Evolutionary conservation across 202 grass and related monocot genomes (phyloP).

Genomic region (Carex arenaria): DNA sequence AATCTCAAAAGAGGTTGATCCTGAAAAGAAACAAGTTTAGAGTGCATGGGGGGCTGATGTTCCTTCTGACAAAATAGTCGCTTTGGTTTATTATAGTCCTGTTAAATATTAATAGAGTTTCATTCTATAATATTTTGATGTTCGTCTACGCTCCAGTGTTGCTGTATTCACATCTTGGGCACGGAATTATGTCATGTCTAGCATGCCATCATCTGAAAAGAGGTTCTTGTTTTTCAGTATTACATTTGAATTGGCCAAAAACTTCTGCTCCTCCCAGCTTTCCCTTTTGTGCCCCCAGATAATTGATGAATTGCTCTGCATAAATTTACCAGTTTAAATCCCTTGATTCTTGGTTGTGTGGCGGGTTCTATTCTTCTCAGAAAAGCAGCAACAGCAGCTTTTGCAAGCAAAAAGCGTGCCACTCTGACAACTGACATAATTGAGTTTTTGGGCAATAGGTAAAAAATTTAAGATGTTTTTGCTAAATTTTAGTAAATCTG

Average conservation of each 20-base stretch:
- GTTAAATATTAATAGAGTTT: neutral
- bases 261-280: neutral
- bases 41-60: neutral
- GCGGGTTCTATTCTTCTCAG: slow-evolving; percentile 68
- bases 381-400: slow-evolving; percentile 62
- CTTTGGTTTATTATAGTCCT: neutral
- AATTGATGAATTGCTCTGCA: slow-evolving; percentile 1
- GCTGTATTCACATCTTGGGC: slow-evolving; percentile 89
- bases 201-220: slow-evolving; percentile 36
- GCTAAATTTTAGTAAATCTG: neutral
- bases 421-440: slow-evolving; percentile 88
- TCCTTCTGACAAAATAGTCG: neutral
- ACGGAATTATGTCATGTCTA: slow-evolving; percentile 33
- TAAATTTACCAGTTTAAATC: slow-evolving; percentile 52
- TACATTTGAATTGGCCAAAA: neutral
- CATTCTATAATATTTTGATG: neutral
- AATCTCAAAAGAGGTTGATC: neutral
- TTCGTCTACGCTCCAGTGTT: slow-evolving; percentile 40
- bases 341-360: slow-evolving; percentile 77
- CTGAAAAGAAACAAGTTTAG: neutral
- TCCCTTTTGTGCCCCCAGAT: neutral
- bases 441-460: slow-evolving; percentile 74
- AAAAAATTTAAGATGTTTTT: neutral
- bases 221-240: slow-evolving; percentile 38
- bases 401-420: slow-evolving; percentile 64